These are phyloP conservation scores for Mercurialis annua DNA, from an alignment of 345 rosid genomes.

Conservation along the genomic window DNA sequence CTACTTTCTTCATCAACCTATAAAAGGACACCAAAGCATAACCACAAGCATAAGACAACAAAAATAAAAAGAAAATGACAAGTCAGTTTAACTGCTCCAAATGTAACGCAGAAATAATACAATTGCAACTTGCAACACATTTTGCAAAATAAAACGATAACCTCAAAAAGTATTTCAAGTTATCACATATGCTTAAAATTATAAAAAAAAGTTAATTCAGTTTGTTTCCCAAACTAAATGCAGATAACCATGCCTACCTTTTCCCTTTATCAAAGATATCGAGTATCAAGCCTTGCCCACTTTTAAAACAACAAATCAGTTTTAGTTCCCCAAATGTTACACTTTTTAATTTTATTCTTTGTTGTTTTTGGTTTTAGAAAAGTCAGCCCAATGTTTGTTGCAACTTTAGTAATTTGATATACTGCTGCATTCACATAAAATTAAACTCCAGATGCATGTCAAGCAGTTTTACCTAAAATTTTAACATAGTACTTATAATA, in stretches of 20 bases:
- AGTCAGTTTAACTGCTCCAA: conserved; percentile 1
- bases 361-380: too few species aligned
- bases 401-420: background rate
- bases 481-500: background rate
- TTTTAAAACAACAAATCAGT: too few species aligned
- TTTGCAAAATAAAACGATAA: background rate
- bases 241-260: background rate
- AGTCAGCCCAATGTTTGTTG: background rate
- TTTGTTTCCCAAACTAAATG: background rate
- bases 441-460: background rate
- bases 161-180: background rate
- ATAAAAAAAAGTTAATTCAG: background rate
- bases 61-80: background rate
- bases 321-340: too few species aligned
- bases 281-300: too few species aligned
- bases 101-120: background rate
- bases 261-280: background rate
- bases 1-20: conserved; percentile 17
- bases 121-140: background rate
- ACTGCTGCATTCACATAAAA: background rate
- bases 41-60: background rate
- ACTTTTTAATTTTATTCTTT: too few species aligned
- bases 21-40: background rate
- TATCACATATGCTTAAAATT: conserved; percentile 1
- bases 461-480: background rate